Evolutionary conservation across 2,329 filamentous ascomycete species (phyloP).

Genomic region (Stagonosporopsis vannaccii): DNA sequence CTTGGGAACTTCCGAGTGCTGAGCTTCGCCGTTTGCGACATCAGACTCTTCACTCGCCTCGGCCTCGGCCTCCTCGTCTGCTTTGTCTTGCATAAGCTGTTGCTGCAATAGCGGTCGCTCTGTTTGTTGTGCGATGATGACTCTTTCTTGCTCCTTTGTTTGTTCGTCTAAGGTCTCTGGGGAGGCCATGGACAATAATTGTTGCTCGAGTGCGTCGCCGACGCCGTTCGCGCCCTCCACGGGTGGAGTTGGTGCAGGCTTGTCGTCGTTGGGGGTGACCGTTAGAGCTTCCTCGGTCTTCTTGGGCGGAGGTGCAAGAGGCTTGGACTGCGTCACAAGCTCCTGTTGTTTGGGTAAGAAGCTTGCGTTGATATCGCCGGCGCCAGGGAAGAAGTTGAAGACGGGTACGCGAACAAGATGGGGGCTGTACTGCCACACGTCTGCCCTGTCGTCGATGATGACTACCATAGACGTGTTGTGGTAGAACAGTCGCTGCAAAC

Average conservation of each 20-base stretch:
- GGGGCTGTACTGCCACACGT: slow-evolving; percentile 93
- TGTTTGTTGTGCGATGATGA: slow-evolving; percentile 85
- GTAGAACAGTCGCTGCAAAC: slow-evolving; percentile 87
- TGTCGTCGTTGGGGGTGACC: slow-evolving; percentile 30
- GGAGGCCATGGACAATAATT: slow-evolving; percentile 77
- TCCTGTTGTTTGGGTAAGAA: slow-evolving; percentile 80
- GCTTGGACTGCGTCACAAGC: slow-evolving; percentile 37
- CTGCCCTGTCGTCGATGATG: slow-evolving; percentile 95
- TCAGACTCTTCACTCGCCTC: slow-evolving; percentile 53
- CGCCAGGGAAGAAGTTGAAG: slow-evolving; percentile 98
- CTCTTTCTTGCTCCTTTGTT: slow-evolving; percentile 83
- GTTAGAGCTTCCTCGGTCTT: slow-evolving; percentile 28
- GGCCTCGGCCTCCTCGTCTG: slow-evolving; percentile 69
- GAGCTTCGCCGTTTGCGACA: slow-evolving; percentile 50
- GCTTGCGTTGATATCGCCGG: slow-evolving; percentile 98
- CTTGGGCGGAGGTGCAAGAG: slow-evolving; percentile 27
- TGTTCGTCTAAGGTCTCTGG: slow-evolving; percentile 78
- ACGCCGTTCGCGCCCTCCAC: slow-evolving; percentile 51
- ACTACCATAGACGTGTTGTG: slow-evolving; percentile 99
- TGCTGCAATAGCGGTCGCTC: slow-evolving; percentile 90
- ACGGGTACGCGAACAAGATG: slow-evolving; percentile 95
- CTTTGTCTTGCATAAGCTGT: slow-evolving; percentile 88
- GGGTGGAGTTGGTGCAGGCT: slow-evolving; percentile 26
- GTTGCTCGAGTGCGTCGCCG: slow-evolving; percentile 71
- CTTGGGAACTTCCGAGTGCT: slow-evolving; percentile 46